These are phyloP conservation scores for Lachnellula suecica DNA, from an alignment of 2,329 filamentous ascomycete genomes.

Conservation along the genomic window DNA sequence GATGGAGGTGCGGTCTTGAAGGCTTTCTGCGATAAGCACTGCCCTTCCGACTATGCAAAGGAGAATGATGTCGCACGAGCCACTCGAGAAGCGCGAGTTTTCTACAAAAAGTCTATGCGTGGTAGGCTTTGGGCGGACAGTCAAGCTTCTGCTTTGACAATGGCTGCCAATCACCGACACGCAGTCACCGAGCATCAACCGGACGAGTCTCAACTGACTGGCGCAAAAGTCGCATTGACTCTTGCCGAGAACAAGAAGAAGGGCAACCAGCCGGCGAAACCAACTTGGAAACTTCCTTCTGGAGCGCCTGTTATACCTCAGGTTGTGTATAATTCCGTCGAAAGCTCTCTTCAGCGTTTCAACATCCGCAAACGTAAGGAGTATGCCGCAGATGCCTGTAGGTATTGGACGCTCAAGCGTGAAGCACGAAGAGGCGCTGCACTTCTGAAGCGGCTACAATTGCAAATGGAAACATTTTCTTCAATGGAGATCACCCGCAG, in stretches of 20 bases:
- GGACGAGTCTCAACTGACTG: conserved; percentile 81
- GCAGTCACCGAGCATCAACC: conserved; percentile 66
- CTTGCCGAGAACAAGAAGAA: conserved; percentile 74
- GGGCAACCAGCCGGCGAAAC: conserved; percentile 64
- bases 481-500: conserved; percentile 96
- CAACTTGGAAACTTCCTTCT: conserved; percentile 88
- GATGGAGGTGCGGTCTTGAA: conserved; percentile 82
- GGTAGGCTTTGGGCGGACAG: conserved; percentile 90
- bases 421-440: conserved; percentile 90
- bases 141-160: conserved; percentile 76
- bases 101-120: conserved; percentile 87
- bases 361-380: conserved; percentile 85
- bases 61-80: conserved; percentile 82
- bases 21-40: conserved; percentile 94
- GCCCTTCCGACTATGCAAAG: conserved; percentile 81
- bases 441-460: conserved; percentile 85
- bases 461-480: conserved; percentile 94
- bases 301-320: conserved; percentile 93
- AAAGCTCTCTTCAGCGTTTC: conserved; percentile 80
- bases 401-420: conserved; percentile 96
- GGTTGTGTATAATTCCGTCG: conserved; percentile 81
- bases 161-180: conserved; percentile 71
- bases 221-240: conserved; percentile 74
- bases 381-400: conserved; percentile 88
- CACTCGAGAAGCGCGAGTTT: conserved; percentile 79